A percentile compares a stretch with the other conserved stretches of the same genome.
phyloP scores from a whole-genome alignment of 179 eudicot genomes.

The Gypsophila paniculata region DNA sequence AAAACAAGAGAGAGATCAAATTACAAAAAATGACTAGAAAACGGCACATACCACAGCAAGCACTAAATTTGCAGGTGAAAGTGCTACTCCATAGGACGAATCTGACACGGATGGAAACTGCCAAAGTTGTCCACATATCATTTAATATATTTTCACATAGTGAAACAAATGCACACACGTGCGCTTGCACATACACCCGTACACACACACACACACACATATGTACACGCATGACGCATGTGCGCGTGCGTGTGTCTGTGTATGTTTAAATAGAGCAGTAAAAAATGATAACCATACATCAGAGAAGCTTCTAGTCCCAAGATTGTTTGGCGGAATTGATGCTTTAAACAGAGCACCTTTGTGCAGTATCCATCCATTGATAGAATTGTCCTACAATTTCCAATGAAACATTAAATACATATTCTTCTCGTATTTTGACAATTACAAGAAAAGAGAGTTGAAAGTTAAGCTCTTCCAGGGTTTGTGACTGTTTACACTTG shows the following conservation, averaged over 20 bases:
- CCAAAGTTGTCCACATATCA: slow-evolving; percentile 6
- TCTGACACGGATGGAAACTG: slow-evolving; percentile 74
- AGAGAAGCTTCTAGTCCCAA: slow-evolving; percentile 47
- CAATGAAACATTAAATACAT: slow-evolving; percentile 14
- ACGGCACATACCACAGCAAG: slow-evolving; percentile 68
- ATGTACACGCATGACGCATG: too few species aligned
- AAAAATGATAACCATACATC: slow-evolving; percentile 51
- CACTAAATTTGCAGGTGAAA: slow-evolving; percentile 83
- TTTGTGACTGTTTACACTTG: background rate
- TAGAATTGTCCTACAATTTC: slow-evolving; percentile 57
- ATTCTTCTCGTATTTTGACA: background rate
- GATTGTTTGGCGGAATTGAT: slow-evolving; percentile 57
- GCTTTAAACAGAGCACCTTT: slow-evolving; percentile 49
- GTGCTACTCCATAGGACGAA: slow-evolving; percentile 76
- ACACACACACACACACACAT: too few species aligned
- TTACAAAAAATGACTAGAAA: slow-evolving; percentile 10
- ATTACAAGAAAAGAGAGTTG: background rate
- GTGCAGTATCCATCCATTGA: slow-evolving; percentile 60
- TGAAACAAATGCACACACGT: background rate
- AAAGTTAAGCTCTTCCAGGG: background rate
- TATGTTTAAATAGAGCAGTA: too few species aligned
- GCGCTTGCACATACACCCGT: too few species aligned
- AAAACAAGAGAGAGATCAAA: slow-evolving; percentile 6
- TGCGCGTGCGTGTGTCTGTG: too few species aligned
- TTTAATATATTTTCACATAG: background rate